Conservation (phyloP, 2,329 filamentous ascomycete genomes). For the Aspergillus alliaceus region DNA sequence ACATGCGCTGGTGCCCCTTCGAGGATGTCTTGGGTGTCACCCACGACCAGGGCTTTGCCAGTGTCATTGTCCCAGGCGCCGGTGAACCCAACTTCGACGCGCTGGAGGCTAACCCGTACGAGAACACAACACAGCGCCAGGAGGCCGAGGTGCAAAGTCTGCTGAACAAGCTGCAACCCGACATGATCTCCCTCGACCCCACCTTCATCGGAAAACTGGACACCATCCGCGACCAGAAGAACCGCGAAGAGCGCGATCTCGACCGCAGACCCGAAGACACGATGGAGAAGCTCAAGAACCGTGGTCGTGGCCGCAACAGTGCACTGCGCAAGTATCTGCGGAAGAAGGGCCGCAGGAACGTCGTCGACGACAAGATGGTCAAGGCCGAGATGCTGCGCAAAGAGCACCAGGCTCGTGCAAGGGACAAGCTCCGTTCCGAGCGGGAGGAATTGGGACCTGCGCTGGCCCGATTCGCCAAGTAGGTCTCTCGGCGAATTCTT, state of each 20-base stretch:
- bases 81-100: constrained; percentile 96
- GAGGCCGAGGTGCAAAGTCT: constrained; percentile 86
- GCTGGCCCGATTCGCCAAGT: constrained; percentile 79
- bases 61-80: constrained; percentile 87
- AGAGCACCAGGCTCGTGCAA: constrained; percentile 65
- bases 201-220: constrained; percentile 90
- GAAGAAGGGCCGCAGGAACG: constrained; percentile 89
- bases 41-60: constrained; percentile 84
- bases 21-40: constrained; percentile 88
- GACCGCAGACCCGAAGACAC: constrained; percentile 66
- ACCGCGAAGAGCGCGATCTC: constrained; percentile 73
- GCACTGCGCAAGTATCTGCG: constrained; percentile 82
- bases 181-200: constrained; percentile 95
- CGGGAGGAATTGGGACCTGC: constrained; percentile 80
- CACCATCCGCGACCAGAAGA: constrained; percentile 73
- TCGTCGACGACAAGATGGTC: constrained; percentile 93
- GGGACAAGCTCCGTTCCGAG: constrained; percentile 66
- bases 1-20: constrained; percentile 87
- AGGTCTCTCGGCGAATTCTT: constrained; percentile 37
- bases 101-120: constrained; percentile 91
- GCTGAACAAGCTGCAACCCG: constrained; percentile 90
- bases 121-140: constrained; percentile 87
- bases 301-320: constrained; percentile 84
- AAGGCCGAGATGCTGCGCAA: constrained; percentile 80
- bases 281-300: constrained; percentile 66